phyloP scores from a whole-genome alignment of 2,329 filamentous ascomycete species.

The Zasmidium angulare region DNA sequence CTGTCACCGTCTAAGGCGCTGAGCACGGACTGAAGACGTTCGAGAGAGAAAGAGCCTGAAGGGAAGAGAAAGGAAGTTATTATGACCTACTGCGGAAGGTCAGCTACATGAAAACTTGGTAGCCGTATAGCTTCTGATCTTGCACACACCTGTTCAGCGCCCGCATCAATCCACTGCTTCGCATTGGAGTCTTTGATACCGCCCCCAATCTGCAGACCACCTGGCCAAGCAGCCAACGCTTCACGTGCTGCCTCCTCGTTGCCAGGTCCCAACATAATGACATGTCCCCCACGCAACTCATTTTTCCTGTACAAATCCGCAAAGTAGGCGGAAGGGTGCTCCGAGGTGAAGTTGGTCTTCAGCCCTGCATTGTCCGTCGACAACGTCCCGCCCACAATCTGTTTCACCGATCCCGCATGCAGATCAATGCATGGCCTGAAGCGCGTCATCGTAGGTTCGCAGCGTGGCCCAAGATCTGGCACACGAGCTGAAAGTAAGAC shows the following conservation, averaged over 20 bases:
- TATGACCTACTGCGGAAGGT: slow-evolving; percentile 69
- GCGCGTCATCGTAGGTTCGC: slow-evolving; percentile 68
- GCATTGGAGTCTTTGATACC: slow-evolving; percentile 88
- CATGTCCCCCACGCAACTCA: slow-evolving; percentile 75
- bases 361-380: slow-evolving; percentile 52
- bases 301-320: slow-evolving; percentile 77
- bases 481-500: background rate
- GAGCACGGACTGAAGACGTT: slow-evolving; percentile 72
- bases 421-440: slow-evolving; percentile 97
- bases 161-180: slow-evolving; percentile 77
- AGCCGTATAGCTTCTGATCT: slow-evolving; percentile 3
- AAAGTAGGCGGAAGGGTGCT: slow-evolving; percentile 77
- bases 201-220: slow-evolving; percentile 84
- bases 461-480: background rate
- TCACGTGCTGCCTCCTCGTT: slow-evolving; percentile 79
- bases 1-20: slow-evolving; percentile 70
- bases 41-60: slow-evolving; percentile 74
- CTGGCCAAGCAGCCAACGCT: slow-evolving; percentile 75
- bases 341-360: slow-evolving; percentile 90
- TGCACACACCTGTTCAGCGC: slow-evolving; percentile 77
- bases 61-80: slow-evolving; percentile 96
- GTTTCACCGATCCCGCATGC: slow-evolving; percentile 95
- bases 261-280: slow-evolving; percentile 92
- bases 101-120: slow-evolving; percentile 9
- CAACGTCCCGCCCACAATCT: slow-evolving; percentile 94